Evolutionary conservation across 257 asterid genomes (phyloP).

Genomic region (Ocimum tenuiflorum): DNA sequence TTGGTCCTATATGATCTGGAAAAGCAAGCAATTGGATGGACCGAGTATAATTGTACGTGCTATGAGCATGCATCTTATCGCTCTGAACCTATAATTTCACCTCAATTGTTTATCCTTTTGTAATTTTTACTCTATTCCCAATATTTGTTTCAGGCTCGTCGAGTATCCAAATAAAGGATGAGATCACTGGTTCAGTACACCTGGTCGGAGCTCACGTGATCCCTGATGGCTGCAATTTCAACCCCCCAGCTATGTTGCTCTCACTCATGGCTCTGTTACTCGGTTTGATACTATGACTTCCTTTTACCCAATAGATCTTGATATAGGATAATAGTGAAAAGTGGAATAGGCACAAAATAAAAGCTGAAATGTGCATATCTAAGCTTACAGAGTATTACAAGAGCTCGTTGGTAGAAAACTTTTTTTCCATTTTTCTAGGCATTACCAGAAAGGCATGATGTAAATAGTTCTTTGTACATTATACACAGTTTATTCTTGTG

Average conservation of each 20-base stretch:
- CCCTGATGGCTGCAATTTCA: conserved; percentile 31
- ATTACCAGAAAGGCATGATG: not conserved
- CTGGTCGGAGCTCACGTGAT: conserved; percentile 93
- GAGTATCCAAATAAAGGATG: conserved; percentile 84
- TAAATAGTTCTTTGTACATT: not conserved
- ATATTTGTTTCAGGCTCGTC: conserved; percentile 67
- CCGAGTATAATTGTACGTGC: conserved; percentile 92
- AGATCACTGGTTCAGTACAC: conserved; percentile 95
- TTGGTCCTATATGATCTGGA: conserved; percentile 89
- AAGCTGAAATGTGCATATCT: conserved; percentile 27
- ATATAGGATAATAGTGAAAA: conserved; percentile 20
- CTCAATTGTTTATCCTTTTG: not conserved
- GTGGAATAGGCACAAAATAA: conserved; percentile 14
- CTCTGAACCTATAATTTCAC: conserved; percentile 4
- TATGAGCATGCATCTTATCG: not conserved
- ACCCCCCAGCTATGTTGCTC: conserved; percentile 25
- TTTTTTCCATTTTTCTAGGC: not conserved
- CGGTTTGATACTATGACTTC: conserved; percentile 27
- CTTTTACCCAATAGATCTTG: not conserved
- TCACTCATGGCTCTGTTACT: conserved; percentile 43
- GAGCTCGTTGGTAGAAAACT: too few relatives aligned
- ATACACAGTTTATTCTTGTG: too few relatives aligned
- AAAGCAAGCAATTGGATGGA: conserved; percentile 95
- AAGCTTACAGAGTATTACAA: conserved; percentile 14
- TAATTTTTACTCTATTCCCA: not conserved